These are phyloP conservation scores for Schoenoplectus tabernaemontani DNA, from an alignment of 202 grass and related monocot genomes.

Conservation along the genomic window DNA sequence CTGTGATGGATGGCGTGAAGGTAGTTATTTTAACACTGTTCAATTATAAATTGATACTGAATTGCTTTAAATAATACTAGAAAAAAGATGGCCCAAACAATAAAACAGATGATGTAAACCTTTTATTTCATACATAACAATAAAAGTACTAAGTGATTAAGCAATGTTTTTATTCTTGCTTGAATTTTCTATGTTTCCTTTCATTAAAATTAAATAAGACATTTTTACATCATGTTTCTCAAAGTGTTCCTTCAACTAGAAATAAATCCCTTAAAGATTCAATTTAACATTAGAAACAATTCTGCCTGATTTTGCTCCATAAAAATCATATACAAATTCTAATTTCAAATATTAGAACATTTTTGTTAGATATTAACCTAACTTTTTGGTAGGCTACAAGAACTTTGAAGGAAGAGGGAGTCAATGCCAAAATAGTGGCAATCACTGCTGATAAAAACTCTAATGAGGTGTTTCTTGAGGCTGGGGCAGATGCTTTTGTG, in stretches of 20 bases:
- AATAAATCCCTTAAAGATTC: background rate
- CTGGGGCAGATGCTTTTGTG: slow-evolving; percentile 11
- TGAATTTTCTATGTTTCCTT: background rate
- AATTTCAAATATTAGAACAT: background rate
- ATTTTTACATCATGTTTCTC: background rate
- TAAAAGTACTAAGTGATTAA: background rate
- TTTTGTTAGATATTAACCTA: background rate
- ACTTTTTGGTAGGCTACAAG: slow-evolving; percentile 7
- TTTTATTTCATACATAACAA: background rate
- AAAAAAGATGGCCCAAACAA: background rate
- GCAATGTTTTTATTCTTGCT: background rate
- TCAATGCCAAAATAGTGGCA: slow-evolving; percentile 6
- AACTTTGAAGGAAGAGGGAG: background rate
- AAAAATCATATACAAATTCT: background rate
- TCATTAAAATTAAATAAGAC: too few relatives aligned
- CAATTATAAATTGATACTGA: background rate
- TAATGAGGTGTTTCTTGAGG: slow-evolving; percentile 7
- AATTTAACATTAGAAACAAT: background rate
- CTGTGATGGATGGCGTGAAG: slow-evolving; percentile 19
- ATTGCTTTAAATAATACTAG: background rate
- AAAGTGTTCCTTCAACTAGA: background rate
- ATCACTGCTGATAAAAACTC: background rate
- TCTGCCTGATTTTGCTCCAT: background rate
- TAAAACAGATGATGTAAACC: background rate
- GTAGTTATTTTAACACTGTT: slow-evolving; percentile 9